These are phyloP conservation scores for Posidonia oceanica DNA, from an alignment of 116 monocot genomes.

Conservation along the genomic window DNA sequence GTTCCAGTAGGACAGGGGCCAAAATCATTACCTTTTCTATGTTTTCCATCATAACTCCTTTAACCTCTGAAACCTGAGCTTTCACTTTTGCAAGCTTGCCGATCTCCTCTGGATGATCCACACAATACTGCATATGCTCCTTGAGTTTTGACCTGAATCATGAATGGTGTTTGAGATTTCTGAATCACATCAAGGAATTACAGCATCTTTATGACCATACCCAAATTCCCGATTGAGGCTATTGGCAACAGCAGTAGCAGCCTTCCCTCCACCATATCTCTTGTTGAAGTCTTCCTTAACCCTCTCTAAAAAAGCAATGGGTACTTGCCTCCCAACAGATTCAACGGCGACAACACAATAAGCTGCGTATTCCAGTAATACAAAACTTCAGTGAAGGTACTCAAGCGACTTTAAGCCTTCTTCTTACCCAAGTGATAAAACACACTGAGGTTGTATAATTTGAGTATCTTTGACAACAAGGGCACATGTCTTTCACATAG, in stretches of 20 bases:
- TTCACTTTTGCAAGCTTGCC: slow-evolving; percentile 68
- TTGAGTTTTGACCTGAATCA: slow-evolving; percentile 32
- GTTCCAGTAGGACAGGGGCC: too few relatives aligned
- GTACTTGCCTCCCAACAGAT: slow-evolving; percentile 58
- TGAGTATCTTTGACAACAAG: neutral
- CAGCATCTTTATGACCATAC: slow-evolving; percentile 15
- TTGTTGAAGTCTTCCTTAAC: slow-evolving; percentile 69
- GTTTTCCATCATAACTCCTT: slow-evolving; percentile 46
- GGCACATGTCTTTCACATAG: neutral
- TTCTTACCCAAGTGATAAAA: too few relatives aligned
- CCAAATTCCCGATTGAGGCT: slow-evolving; percentile 81
- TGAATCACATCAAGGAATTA: neutral
- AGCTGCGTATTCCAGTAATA: slow-evolving; percentile 28
- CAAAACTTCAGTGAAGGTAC: slow-evolving; percentile 1
- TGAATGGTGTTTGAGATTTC: slow-evolving; percentile 23
- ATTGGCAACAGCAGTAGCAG: slow-evolving; percentile 56
- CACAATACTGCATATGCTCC: slow-evolving; percentile 39
- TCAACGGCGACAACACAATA: slow-evolving; percentile 78
- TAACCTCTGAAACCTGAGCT: slow-evolving; percentile 55
- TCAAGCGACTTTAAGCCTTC: too few relatives aligned
- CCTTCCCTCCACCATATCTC: slow-evolving; percentile 78
- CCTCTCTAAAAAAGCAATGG: slow-evolving; percentile 71
- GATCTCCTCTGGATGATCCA: slow-evolving; percentile 79
- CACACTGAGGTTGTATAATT: too few relatives aligned
- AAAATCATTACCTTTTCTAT: slow-evolving; percentile 26